phyloP scores from a whole-genome alignment of 805 yeast species.

The Starmerella cellae region DNA sequence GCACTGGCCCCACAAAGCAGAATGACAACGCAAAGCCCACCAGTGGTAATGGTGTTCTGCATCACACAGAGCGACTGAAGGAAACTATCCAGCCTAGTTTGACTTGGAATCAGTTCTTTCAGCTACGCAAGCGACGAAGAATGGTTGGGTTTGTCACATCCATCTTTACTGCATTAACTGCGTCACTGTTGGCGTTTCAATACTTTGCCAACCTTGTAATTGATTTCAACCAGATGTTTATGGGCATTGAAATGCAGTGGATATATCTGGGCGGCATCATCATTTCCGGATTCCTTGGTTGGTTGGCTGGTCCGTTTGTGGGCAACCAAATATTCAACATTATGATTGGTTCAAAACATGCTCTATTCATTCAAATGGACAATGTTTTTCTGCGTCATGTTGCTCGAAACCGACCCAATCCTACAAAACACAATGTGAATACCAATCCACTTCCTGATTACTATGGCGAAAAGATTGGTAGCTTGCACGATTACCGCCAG shows the following conservation, averaged over 20 bases:
- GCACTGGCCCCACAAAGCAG: neutral
- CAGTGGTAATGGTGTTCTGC: neutral
- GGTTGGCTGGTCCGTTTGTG: conserved; percentile 64
- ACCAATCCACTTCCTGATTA: conserved; percentile 94
- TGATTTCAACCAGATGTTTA: conserved; percentile 71
- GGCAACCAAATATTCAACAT: conserved; percentile 57
- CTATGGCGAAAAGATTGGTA: conserved; percentile 90
- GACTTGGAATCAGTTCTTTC: conserved; percentile 69
- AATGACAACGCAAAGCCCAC: neutral
- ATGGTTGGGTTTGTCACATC: conserved; percentile 56
- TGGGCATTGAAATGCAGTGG: conserved; percentile 82
- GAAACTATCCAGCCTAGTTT: conserved; percentile 1
- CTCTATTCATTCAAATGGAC: conserved; percentile 39
- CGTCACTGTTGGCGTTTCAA: conserved; percentile 57
- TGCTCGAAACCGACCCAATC: conserved; percentile 74
- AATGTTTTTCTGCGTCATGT: conserved; percentile 61
- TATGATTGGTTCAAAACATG: conserved; percentile 21
- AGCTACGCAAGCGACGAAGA: conserved; percentile 63
- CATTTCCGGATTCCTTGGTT: conserved; percentile 64
- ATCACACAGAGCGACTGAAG: neutral
- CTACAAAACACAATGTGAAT: conserved; percentile 66
- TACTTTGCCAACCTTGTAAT: conserved; percentile 69
- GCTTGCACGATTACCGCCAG: conserved; percentile 73
- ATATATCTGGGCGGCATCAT: conserved; percentile 63
- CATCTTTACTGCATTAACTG: conserved; percentile 48